A percentile compares a stretch with the other conserved stretches of the same genome.
phyloP scores from a whole-genome alignment of 768 basidiomycete species.

The Trametes punicea region DNA sequence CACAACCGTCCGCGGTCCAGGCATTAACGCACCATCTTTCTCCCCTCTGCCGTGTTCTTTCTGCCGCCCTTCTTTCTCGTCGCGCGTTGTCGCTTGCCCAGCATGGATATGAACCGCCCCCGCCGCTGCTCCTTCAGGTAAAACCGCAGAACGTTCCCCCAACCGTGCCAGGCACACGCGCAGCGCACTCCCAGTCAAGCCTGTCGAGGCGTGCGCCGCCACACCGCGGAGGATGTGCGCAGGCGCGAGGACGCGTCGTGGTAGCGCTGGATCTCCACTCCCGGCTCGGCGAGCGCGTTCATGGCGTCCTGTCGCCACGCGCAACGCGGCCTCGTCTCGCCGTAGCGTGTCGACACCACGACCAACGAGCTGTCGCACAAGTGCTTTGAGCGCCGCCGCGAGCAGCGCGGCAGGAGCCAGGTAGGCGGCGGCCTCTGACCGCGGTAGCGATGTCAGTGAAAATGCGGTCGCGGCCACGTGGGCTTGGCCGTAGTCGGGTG shows the following conservation, averaged over 20 bases:
- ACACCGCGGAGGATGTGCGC: slow-evolving; percentile 41
- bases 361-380: slow-evolving; percentile 34
- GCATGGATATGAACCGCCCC: slow-evolving; percentile 8
- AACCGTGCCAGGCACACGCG: slow-evolving; percentile 32
- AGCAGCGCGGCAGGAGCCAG: slow-evolving; percentile 40
- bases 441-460: slow-evolving; percentile 1
- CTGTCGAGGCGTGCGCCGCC: slow-evolving; percentile 8
- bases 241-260: slow-evolving; percentile 35
- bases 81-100: neutral
- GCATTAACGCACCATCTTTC: slow-evolving; percentile 4
- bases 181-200: slow-evolving; percentile 21
- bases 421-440: slow-evolving; percentile 21
- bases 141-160: slow-evolving; percentile 22
- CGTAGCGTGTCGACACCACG: slow-evolving; percentile 33
- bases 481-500: neutral
- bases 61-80: neutral
- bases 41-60: neutral
- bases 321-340: slow-evolving; percentile 30
- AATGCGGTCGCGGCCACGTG: neutral
- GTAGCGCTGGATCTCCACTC: neutral
- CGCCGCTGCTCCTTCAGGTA: neutral
- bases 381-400: slow-evolving; percentile 30
- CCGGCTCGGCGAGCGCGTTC: slow-evolving; percentile 17
- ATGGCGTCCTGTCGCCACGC: slow-evolving; percentile 11
- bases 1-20: neutral